Conservation (phyloP, 179 eudicot genomes). For the Beta lomatogona region DNA sequence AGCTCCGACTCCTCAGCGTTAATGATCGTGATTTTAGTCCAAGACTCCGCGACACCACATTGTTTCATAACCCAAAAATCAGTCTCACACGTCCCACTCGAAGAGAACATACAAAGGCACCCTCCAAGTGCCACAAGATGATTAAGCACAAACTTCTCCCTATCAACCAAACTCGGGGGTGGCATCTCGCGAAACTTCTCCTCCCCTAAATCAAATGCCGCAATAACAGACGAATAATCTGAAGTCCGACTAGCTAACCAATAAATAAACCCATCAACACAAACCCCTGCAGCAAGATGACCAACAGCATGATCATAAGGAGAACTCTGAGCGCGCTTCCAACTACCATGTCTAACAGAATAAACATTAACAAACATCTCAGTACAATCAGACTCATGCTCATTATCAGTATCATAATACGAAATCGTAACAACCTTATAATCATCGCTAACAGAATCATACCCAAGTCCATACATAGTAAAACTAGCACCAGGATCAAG, state of each 20-base stretch:
- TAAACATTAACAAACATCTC: conserved; percentile 23
- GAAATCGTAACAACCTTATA: conserved; percentile 25
- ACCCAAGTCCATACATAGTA: conserved; percentile 29
- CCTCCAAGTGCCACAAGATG: conserved; percentile 22
- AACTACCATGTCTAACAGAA: conserved; percentile 19
- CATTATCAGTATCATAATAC: conserved; percentile 13
- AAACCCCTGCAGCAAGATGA: not conserved
- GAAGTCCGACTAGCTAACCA: conserved; percentile 9
- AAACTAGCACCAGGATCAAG: conserved; percentile 15
- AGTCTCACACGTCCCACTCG: not conserved
- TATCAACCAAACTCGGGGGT: conserved; percentile 14
- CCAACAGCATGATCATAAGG: conserved; percentile 22
- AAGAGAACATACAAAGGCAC: conserved; percentile 18
- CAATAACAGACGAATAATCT: conserved; percentile 8
- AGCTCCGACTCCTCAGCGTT: not conserved
- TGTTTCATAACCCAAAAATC: conserved; percentile 28
- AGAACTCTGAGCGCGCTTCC: conserved; percentile 13
- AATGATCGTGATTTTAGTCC: conserved; percentile 10
- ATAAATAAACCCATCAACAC: conserved; percentile 12
- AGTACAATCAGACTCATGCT: conserved; percentile 20
- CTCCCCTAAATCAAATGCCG: conserved; percentile 12
- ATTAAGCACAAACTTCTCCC: not conserved
- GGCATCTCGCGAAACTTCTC: conserved; percentile 20
- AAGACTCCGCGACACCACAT: conserved; percentile 14
- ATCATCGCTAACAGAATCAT: conserved; percentile 17